A percentile compares a stretch with the other conserved stretches of the same genome.
phyloP scores from a whole-genome alignment of 192 early-diverging fungal genomes.

The Paraglomus brasilianum region DNA sequence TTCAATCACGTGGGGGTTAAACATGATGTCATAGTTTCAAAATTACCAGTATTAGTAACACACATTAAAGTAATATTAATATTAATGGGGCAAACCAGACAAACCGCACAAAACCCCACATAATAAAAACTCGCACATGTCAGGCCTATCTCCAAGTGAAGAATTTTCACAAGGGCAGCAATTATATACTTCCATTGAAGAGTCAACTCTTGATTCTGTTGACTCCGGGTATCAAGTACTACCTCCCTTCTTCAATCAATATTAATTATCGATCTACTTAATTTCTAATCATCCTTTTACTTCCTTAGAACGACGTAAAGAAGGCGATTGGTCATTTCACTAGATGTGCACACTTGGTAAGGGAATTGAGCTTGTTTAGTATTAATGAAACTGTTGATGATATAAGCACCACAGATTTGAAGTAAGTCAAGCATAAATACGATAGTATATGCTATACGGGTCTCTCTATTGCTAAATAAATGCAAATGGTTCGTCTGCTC shows the following conservation, averaged over 20 bases:
- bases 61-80: too few species aligned
- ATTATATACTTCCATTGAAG: constrained; percentile 37
- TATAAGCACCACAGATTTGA: constrained; percentile 77
- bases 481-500: background rate
- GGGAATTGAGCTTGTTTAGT: constrained; percentile 74
- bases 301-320: constrained; percentile 48
- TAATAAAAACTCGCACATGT: background rate
- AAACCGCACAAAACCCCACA: too few species aligned
- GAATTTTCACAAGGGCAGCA: constrained; percentile 33
- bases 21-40: too few species aligned
- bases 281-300: background rate
- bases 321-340: constrained; percentile 47
- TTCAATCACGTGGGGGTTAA: too few species aligned
- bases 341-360: constrained; percentile 49
- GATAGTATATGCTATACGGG: background rate
- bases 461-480: background rate
- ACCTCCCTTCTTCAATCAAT: background rate
- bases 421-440: constrained; percentile 34
- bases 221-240: constrained; percentile 39
- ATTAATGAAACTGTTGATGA: constrained; percentile 88
- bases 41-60: too few species aligned
- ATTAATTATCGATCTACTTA: background rate
- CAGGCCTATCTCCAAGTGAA: constrained; percentile 35
- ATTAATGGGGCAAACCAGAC: too few species aligned
- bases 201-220: constrained; percentile 43